Evolutionary conservation across 2,329 filamentous ascomycete genomes (phyloP), one percentile per base, ranked within the genome.

Genomic region (Sporothrix protearum): DNA sequence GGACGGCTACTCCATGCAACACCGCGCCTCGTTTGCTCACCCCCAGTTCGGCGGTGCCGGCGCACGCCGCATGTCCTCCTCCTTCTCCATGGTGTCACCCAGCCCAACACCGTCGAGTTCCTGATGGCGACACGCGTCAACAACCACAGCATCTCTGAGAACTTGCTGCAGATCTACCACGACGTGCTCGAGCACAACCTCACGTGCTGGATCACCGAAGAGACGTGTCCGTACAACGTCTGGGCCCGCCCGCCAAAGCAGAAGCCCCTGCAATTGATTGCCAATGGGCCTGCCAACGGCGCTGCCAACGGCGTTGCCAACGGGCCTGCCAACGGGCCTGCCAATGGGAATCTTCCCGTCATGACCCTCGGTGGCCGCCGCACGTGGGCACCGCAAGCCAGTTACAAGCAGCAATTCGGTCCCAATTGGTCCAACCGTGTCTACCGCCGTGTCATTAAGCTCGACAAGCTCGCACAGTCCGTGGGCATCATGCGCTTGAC

Each of bases 191-290:
- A 87, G 73, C 83, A 85, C 74, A 84, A 82, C 14, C 77, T 87
- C 7, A 83, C 84, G 1, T 87, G 85, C 75, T 87, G 85, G 85
- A 74, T 86, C 22, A 85, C 84, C 0, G 85, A 86, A 73, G 80
- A 81, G 63, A 86, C 84, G 2, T 87, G 85, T 70, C 85, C 85
- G 0, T 86, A 86, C 74, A 79, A 79, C 73, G 75, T 79, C 3
- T 51, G 69, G 61, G 73, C 49, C 2, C 57, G 71, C 3, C 73
- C 69, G 2, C 72, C 61, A 10, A 63, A 59, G 39, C 57, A 45
- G 42, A 63, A 69, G 67, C 55, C 45, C 28, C 28, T 70, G 25
- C 33, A 36, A 7, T 33, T 64, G 8, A 7, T 47, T 6, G 33
- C 66, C 22, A 14, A 39, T 3, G 55, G 55, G 19, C 19, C 55